phyloP scores from a whole-genome alignment of 805 yeast species.

The Komagataella pseudopastoris region DNA sequence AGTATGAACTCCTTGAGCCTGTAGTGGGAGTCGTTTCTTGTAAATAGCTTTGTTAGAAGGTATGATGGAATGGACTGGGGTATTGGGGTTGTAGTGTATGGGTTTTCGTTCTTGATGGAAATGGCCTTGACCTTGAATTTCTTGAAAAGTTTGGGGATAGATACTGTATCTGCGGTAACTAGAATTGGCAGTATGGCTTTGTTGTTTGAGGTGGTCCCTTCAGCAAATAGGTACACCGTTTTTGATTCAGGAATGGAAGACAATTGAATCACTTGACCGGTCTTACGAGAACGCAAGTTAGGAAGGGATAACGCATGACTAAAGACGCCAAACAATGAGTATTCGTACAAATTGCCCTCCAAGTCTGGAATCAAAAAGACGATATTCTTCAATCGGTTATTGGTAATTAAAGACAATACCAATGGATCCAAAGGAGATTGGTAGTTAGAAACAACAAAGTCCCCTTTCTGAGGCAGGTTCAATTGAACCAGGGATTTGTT shows the following conservation, averaged over 20 bases:
- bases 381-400: conserved; percentile 8
- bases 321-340: conserved; percentile 13
- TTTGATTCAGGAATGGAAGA: conserved; percentile 21
- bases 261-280: not conserved
- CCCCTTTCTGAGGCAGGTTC: conserved; percentile 26
- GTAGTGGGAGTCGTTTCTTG: conserved; percentile 5
- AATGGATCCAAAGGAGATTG: conserved; percentile 46
- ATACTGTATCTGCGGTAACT: conserved; percentile 7
- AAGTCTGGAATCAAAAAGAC: conserved; percentile 26
- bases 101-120: conserved; percentile 24
- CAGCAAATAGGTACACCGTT: conserved; percentile 46
- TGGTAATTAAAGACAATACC: conserved; percentile 16
- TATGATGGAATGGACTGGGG: conserved; percentile 9
- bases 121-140: conserved; percentile 19
- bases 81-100: conserved; percentile 20
- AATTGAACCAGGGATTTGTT: conserved; percentile 18
- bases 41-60: conserved; percentile 5
- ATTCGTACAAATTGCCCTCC: conserved; percentile 18
- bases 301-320: conserved; percentile 1
- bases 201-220: conserved; percentile 82
- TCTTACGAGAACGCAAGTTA: not conserved
- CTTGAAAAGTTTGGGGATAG: conserved; percentile 4
- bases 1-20: conserved; percentile 11
- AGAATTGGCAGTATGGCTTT: conserved; percentile 54
- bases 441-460: conserved; percentile 42